A percentile compares a stretch with the other conserved stretches of the same genome.
Evolutionary conservation across 345 rosid genomes (phyloP).

Genomic region (Murraya koenigii): DNA sequence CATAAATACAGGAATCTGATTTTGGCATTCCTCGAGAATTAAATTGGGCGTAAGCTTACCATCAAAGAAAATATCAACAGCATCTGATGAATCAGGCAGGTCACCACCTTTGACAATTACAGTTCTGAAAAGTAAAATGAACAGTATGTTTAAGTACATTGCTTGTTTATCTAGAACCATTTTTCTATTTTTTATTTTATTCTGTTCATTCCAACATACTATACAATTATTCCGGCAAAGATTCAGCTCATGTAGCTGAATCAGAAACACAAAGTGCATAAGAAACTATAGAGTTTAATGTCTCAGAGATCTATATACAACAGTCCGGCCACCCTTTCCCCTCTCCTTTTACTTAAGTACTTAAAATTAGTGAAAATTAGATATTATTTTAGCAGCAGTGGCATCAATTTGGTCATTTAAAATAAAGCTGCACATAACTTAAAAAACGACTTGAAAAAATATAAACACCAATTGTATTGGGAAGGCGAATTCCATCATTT

Average conservation of each 20-base stretch:
- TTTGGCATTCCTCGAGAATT: background rate
- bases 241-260: background rate
- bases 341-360: background rate
- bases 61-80: conserved; percentile 79
- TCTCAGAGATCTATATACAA: background rate
- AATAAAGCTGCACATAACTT: background rate
- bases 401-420: background rate
- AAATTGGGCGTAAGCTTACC: conserved; percentile 39
- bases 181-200: background rate
- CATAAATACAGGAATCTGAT: background rate
- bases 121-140: conserved; percentile 43
- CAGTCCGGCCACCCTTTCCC: background rate
- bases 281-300: background rate
- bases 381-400: background rate
- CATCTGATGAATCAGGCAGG: conserved; percentile 79
- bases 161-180: background rate
- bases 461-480: background rate
- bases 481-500: background rate
- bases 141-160: conserved; percentile 9
- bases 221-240: background rate
- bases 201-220: background rate
- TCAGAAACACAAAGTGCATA: background rate
- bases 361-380: background rate
- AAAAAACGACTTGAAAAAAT: background rate
- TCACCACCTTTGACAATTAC: conserved; percentile 97